A percentile compares a stretch with the other conserved stretches of the same genome.
These are phyloP conservation scores for Euphorbia tirucalli DNA, from an alignment of 345 rosid genomes.

Conservation along the genomic window DNA sequence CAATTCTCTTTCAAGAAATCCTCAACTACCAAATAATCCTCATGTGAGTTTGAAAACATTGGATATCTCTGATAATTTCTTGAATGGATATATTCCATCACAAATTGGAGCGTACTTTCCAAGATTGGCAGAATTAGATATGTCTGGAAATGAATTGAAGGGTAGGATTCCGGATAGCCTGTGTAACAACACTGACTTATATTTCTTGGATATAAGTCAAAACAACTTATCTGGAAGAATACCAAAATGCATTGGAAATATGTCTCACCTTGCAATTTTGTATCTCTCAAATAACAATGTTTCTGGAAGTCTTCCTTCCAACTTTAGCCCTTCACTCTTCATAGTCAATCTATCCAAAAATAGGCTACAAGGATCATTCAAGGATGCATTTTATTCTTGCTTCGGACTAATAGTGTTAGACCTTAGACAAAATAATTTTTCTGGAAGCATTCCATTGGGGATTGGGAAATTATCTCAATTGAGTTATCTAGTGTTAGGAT, in stretches of 20 bases:
- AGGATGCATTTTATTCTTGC: background rate
- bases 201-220: background rate
- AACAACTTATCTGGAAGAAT: background rate
- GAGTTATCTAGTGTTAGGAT: constrained; percentile 17
- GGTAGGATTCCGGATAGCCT: background rate
- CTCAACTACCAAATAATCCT: background rate
- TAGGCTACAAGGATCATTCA: constrained; percentile 6
- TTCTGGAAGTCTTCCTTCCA: background rate
- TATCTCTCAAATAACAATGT: constrained; percentile 8
- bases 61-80: background rate
- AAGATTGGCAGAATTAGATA: background rate
- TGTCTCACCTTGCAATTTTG: background rate
- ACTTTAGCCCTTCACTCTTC: background rate
- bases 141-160: background rate
- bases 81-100: background rate
- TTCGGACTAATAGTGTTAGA: background rate
- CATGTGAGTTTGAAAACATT: background rate
- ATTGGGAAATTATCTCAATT: background rate
- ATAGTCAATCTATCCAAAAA: constrained; percentile 12
- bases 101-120: background rate
- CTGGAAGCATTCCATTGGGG: constrained; percentile 21
- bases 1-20: background rate
- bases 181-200: background rate
- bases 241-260: background rate
- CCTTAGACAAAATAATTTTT: constrained; percentile 15